phyloP scores from a whole-genome alignment of 2,329 filamentous ascomycete genomes.

The Calonectria pseudoreteaudii region DNA sequence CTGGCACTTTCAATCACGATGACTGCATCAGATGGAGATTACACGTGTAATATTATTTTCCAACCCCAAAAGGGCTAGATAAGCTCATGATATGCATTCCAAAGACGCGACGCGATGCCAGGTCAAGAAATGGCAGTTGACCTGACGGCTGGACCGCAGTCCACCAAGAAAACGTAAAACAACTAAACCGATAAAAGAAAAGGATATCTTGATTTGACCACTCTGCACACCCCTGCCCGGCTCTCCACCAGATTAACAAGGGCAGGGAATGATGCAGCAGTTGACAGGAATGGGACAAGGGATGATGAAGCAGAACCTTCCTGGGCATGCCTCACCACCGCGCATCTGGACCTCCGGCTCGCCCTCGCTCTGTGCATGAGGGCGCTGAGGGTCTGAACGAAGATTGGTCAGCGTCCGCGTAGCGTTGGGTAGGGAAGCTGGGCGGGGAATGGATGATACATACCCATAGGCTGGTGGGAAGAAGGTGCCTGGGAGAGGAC shows the following conservation, averaged over 20 bases:
- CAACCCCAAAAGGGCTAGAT: not conserved
- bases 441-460: not conserved
- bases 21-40: not conserved
- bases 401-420: not conserved
- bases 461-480: constrained; percentile 16
- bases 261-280: constrained; percentile 46
- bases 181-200: not conserved
- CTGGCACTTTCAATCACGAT: not conserved
- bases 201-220: constrained; percentile 1
- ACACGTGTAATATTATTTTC: not conserved
- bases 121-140: not conserved
- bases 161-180: not conserved
- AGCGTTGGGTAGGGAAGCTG: not conserved
- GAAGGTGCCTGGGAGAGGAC: constrained; percentile 4
- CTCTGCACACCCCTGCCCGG: not conserved
- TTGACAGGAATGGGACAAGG: constrained; percentile 52
- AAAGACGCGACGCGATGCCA: not conserved
- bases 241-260: constrained; percentile 1
- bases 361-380: constrained; percentile 36
- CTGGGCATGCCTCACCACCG: constrained; percentile 48
- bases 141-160: not conserved
- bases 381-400: constrained; percentile 30
- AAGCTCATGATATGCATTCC: not conserved
- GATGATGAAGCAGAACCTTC: constrained; percentile 53
- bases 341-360: constrained; percentile 37